Base-by-base conservation (phyloP, 306 rosid genomes). In the Leucaena leucocephala region DNA sequence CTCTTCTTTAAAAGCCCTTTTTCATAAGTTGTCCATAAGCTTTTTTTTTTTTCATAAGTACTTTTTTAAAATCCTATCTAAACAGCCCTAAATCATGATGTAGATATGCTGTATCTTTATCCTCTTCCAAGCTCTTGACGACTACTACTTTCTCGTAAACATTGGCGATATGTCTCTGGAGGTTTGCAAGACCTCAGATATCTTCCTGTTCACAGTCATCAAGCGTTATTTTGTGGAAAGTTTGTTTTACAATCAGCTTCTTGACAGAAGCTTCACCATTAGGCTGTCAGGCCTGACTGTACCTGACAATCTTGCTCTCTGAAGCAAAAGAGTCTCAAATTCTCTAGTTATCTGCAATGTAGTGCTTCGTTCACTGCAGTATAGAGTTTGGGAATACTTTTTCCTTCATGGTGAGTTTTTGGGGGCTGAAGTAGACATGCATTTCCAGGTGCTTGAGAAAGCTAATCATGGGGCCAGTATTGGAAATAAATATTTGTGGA, bases 271-370 rank as follows among this genome's bases (percentile, higher is more conserved):
- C 76, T 71, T 71, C 34, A 49, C 17, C 0, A 1, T 71, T 34
- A 72, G 76, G 76, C 76, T 22, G 10, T 52, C 76, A 71, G 65
- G 36, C 17, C 48, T 72, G 62, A 50, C 76, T 72, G 16, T n/a
- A 50, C 78, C 69, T 74, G 78, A 21, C 44, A 55, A 17, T 27
- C 33, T 74, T 74, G 78, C 77, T 57, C 40, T 55, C 69, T 39
- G 78, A 59, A 74, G 78, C 78, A 8, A 19, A 1, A 46, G 50
- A 8, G 2, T 54, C 44, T 38, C 64, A 54, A 3, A 15, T 69
- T 69, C 55, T 27, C 17, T 57, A 21, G 52, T 52, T 44, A 16
- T 13, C 34, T 50, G 64, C 76, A 8, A 45, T 50, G 48, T 72
- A 35, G 4, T 72, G n/a, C 55, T 13, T 17, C 77, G 17, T 52